A percentile compares a stretch with the other conserved stretches of the same genome.
Conservation (phyloP, 148 eudicot genomes). For the Rhododendron mucronatum region DNA sequence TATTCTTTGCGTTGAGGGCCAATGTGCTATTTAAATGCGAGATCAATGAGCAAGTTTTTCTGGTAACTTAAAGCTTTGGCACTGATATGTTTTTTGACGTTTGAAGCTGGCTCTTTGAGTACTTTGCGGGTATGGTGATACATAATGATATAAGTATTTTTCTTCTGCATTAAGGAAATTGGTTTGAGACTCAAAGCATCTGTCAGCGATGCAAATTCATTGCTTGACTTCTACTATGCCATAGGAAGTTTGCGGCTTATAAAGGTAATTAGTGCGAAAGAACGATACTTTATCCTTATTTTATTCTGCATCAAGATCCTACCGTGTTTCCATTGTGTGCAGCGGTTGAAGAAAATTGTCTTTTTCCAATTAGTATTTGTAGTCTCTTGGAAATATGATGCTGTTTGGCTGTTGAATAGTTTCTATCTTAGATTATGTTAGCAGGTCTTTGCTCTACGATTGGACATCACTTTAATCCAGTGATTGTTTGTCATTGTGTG, state of each 20-base stretch:
- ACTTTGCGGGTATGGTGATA: background rate
- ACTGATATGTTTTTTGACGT: background rate
- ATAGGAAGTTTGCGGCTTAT: slow-evolving; percentile 64
- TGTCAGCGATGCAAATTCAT: slow-evolving; percentile 42
- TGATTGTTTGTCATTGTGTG: background rate
- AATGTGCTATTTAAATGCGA: slow-evolving; percentile 60
- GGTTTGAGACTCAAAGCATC: slow-evolving; percentile 59
- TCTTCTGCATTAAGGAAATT: slow-evolving; percentile 37
- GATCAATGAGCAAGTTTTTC: slow-evolving; percentile 32
- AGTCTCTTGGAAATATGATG: background rate
- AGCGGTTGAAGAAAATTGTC: background rate
- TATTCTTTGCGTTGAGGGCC: slow-evolving; percentile 60
- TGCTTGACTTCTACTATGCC: slow-evolving; percentile 67
- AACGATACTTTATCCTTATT: background rate
- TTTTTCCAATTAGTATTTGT: background rate
- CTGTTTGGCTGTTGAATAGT: background rate
- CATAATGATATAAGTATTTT: background rate
- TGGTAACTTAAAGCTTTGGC: slow-evolving; percentile 35
- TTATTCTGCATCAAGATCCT: background rate
- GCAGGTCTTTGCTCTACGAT: background rate
- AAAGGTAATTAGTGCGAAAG: slow-evolving; percentile 47
- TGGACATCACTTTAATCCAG: background rate
- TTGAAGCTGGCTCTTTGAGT: background rate
- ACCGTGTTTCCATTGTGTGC: background rate
- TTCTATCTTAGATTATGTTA: background rate